Base-by-base conservation (phyloP, 2,329 filamentous ascomycete genomes). In the Alternaria gaisen region DNA sequence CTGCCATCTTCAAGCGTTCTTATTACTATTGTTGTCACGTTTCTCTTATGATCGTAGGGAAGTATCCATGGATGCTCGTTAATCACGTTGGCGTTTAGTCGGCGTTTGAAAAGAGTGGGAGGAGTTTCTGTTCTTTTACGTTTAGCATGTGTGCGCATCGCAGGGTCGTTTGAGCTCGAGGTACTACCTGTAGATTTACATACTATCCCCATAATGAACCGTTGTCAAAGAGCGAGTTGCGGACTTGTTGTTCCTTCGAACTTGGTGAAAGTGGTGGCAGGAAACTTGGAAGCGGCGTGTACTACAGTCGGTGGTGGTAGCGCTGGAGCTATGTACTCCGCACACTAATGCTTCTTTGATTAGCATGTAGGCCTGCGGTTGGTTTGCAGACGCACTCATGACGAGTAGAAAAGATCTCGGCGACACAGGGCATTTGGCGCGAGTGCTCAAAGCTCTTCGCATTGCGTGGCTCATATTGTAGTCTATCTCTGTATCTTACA, bases 401-500 rank as follows among this genome's bases (percentile, higher is more conserved):
- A 34, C 28, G 28, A 48, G 12, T 22, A 2, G 20, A 6, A 8
- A 10, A 20, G 44, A 10, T 0, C 18, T 0, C 14, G 5, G 12
- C 20, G 8, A 36, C 22, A n/a, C 2, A 4, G 22, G 10, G 18
- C 5, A 18, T 10, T 34, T 48, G 30, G 18, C 5, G 12, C 10
- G 10, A 36, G 4, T 48, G 3, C 6, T 24, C 12, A 24, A 36
- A 24, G 46, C 46, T 30, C 10, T 20, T n/a, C 18, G 32, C 22
- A 3, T 11, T 24, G 46, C 30, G 12, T 36, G 30, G 46, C 32
- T 12, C 46, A 9, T 30, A 22, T 38, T 34, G 20, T 41, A 12
- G 56, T 53, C 34, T 32, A 47, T 47, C 32, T 47, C 32, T 22
- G 14, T 55, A 55, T 55, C 53, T 26, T 55, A 55, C 53, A 55